Base-by-base conservation (phyloP, 2,329 filamentous ascomycete species). In the Calonectria fujianensis region DNA sequence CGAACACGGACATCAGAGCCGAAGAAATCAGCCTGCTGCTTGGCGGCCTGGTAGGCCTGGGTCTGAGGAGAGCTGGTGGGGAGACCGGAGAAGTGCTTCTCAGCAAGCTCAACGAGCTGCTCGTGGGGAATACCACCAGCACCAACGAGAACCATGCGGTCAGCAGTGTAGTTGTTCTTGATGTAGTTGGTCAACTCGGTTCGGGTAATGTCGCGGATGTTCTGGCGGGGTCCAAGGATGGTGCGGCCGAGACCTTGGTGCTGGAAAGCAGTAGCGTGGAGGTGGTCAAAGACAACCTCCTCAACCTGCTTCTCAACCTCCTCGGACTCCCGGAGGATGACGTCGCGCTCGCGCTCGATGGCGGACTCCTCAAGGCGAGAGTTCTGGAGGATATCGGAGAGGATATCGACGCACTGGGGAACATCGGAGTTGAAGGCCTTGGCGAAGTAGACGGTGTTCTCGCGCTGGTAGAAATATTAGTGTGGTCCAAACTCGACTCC, bases 261-360 rank as follows among this genome's bases (percentile, higher is more conserved):
- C 90, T 98, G 96, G 93, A 95, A 99, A 83, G 97, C 97, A 82
- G 97, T 99, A 84, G 97, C 96, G 89, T 99, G 97, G 74, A 99
- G 91, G 89, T 99, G 97, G 89, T 99, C 97, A 84, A 99, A 99
- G 75, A 99, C 97, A 80, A 99, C 97, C 89, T 99, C 97, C 90
- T 99, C 97, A 74, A 98, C 90, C 90, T 98, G 96, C 93, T 99
- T 99, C 92, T 99, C 97, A 80, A 99, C 97, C 91, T 99, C 97
- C 89, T 99, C 97, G 83, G 98, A 97, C 89, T 99, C 97, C 84
- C 97, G 94, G 83, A 99, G 93, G 85, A 99, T 99, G 84, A 99
- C 97, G 89, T 98, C 96, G 85, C 97, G 94, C 91, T 99, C 97
- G 81, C 97, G 94, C 91, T 99, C 96, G 85, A 97, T 98, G 83